A percentile compares a stretch with the other conserved stretches of the same genome.
Evolutionary conservation across 495 filamentous ascomycete genomes (phyloP).

Genomic region (Penicillium riverlandense): DNA sequence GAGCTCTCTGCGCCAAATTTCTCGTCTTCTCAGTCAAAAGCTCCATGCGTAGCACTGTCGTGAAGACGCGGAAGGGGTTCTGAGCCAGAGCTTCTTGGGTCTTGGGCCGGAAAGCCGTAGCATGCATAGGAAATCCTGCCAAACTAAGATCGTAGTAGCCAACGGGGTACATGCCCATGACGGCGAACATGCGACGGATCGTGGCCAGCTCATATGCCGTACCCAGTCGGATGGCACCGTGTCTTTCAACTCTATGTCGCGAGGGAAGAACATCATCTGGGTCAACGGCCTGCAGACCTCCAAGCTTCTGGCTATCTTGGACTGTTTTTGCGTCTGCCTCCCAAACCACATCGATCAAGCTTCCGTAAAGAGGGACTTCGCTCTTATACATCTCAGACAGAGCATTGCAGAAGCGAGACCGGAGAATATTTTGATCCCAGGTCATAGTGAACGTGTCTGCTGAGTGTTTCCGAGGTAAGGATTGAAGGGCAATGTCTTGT

Average conservation of each 20-base stretch:
- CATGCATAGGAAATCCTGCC: constrained; percentile 37
- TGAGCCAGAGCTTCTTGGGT: constrained; percentile 14
- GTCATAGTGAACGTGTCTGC: constrained; percentile 5
- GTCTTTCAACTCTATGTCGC: constrained; percentile 30
- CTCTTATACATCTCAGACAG: constrained; percentile 35
- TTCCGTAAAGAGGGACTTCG: constrained; percentile 35
- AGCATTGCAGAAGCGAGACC: constrained; percentile 25
- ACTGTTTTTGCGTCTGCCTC: constrained; percentile 22
- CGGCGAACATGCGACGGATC: constrained; percentile 30
- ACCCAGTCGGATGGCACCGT: constrained; percentile 38
- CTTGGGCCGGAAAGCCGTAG: constrained; percentile 32
- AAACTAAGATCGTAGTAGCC: constrained; percentile 38
- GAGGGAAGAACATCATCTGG: constrained; percentile 21
- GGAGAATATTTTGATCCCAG: constrained; percentile 19
- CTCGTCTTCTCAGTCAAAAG: constrained; percentile 23
- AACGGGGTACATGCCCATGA: constrained; percentile 37
- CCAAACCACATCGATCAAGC: constrained; percentile 27
- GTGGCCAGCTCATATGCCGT: constrained; percentile 29
- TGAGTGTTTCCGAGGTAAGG: no score
- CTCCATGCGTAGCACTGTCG: constrained; percentile 31
- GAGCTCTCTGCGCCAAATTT: constrained; percentile 13
- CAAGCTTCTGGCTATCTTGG: constrained; percentile 4
- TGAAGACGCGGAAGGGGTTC: constrained; percentile 39
- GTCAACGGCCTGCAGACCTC: constrained; percentile 3
- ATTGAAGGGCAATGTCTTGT: no score